Percentiles rank a stretch among this genome's conserved stretches.
These are phyloP conservation scores for Trifolium subterraneum DNA, from an alignment of 306 rosid genomes.

Conservation along the genomic window DNA sequence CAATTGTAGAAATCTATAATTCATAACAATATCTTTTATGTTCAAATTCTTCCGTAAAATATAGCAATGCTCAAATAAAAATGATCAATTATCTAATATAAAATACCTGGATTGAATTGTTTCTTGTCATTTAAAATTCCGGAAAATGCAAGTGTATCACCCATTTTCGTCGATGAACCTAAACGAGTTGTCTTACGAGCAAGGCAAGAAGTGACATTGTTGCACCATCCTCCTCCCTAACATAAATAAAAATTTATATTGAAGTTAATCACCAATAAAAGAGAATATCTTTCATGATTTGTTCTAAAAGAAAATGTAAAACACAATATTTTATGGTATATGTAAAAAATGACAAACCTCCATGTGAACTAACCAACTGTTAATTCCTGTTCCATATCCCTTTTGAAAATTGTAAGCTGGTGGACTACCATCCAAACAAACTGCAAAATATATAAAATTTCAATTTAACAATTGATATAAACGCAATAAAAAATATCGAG, in stretches of 20 bases:
- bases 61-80: no score
- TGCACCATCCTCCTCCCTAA: conserved; percentile 99
- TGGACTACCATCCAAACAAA: conserved; percentile 97
- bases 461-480: conserved; percentile 5
- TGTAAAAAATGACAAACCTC: conserved; percentile 81
- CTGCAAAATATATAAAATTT: conserved; percentile 53
- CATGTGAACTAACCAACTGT: conserved; percentile 77
- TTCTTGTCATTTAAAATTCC: conserved; percentile 64
- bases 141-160: conserved; percentile 62
- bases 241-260: conserved; percentile 29
- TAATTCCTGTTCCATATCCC: conserved; percentile 76
- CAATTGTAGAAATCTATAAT: conserved; percentile 81
- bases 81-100: background rate
- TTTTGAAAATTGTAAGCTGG: conserved; percentile 84
- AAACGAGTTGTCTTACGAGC: conserved; percentile 67
- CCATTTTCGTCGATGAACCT: conserved; percentile 86
- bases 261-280: conserved; percentile 24
- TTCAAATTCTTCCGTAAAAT: no score
- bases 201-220: conserved; percentile 79
- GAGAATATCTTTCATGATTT: background rate
- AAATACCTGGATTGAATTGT: conserved; percentile 78
- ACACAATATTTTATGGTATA: no score
- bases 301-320: background rate
- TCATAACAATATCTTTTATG: background rate
- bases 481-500: background rate